Percentiles rank a stretch among this genome's conserved stretches.
phyloP scores from a whole-genome alignment of 768 basidiomycete genomes.

The Thelephora aurantiotincta region DNA sequence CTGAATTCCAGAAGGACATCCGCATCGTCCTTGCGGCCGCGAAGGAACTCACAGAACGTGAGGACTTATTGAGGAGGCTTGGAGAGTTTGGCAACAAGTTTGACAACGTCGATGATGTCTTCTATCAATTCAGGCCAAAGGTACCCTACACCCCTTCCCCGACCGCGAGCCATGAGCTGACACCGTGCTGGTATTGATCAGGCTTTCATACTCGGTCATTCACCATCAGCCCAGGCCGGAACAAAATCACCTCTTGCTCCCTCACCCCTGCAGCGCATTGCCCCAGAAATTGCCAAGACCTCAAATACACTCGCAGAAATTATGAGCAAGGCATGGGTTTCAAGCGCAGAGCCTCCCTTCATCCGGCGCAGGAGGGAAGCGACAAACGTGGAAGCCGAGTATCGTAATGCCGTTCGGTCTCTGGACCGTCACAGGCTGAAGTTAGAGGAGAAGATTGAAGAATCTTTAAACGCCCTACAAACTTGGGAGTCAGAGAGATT shows the following conservation, averaged over 20 bases:
- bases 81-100: slow-evolving; percentile 78
- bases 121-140: slow-evolving; percentile 75
- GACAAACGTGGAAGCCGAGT: slow-evolving; percentile 64
- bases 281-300: slow-evolving; percentile 51
- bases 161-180: neutral
- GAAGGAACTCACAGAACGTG: slow-evolving; percentile 35
- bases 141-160: slow-evolving; percentile 21
- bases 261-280: slow-evolving; percentile 21
- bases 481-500: slow-evolving; percentile 78
- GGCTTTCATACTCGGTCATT: slow-evolving; percentile 44
- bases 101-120: slow-evolving; percentile 65
- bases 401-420: slow-evolving; percentile 66
- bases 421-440: slow-evolving; percentile 77
- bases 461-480: slow-evolving; percentile 66
- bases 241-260: slow-evolving; percentile 9
- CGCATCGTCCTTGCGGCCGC: slow-evolving; percentile 71
- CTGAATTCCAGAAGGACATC: slow-evolving; percentile 62
- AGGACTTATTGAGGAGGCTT: slow-evolving; percentile 49
- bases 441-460: slow-evolving; percentile 78
- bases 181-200: slow-evolving; percentile 9
- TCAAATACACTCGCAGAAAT: slow-evolving; percentile 56
- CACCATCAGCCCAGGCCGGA: slow-evolving; percentile 6
- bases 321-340: slow-evolving; percentile 53
- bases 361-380: slow-evolving; percentile 66
- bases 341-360: slow-evolving; percentile 47